phyloP scores from a whole-genome alignment of 2,329 filamentous ascomycete genomes.

The Cryphonectria carpinicola region DNA sequence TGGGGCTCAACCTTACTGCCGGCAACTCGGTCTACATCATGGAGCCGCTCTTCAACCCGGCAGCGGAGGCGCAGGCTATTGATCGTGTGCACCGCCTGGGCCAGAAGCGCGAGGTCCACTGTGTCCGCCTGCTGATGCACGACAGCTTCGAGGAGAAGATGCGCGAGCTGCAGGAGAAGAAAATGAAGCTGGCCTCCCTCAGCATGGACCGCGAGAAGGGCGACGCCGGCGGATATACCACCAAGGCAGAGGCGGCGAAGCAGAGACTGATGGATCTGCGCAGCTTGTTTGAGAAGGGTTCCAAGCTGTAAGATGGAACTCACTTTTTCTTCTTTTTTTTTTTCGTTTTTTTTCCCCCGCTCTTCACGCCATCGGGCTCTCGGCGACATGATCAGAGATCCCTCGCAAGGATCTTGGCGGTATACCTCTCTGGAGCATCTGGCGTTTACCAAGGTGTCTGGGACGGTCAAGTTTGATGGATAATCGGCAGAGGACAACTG shows the following conservation, averaged over 20 bases:
- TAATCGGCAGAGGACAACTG: not conserved
- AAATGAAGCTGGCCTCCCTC: conserved; percentile 85
- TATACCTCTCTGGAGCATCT: not conserved
- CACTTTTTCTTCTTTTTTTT: not conserved
- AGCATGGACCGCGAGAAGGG: conserved; percentile 72
- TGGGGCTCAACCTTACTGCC: conserved; percentile 87
- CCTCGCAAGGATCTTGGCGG: not conserved
- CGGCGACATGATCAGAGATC: not conserved
- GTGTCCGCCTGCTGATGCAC: conserved; percentile 86
- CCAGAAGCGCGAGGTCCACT: conserved; percentile 86
- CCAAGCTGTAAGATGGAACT: not conserved
- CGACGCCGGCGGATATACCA: conserved; percentile 35
- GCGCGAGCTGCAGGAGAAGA: conserved; percentile 85
- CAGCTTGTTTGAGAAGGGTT: conserved; percentile 58
- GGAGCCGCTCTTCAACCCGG: conserved; percentile 98
- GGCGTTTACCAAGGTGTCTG: conserved; percentile 5
- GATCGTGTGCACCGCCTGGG: conserved; percentile 92
- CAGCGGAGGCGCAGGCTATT: conserved; percentile 90
- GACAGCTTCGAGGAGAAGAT: conserved; percentile 95
- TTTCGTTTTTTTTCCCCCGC: too few species aligned
- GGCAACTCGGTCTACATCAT: conserved; percentile 92
- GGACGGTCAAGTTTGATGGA: not conserved
- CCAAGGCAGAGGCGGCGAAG: conserved; percentile 49
- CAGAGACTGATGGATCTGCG: conserved; percentile 64
- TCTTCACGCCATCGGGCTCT: not conserved